Evolutionary conservation across 1,284 basidiomycete genomes (phyloP).

Genomic region (Peniophora sp.): DNA sequence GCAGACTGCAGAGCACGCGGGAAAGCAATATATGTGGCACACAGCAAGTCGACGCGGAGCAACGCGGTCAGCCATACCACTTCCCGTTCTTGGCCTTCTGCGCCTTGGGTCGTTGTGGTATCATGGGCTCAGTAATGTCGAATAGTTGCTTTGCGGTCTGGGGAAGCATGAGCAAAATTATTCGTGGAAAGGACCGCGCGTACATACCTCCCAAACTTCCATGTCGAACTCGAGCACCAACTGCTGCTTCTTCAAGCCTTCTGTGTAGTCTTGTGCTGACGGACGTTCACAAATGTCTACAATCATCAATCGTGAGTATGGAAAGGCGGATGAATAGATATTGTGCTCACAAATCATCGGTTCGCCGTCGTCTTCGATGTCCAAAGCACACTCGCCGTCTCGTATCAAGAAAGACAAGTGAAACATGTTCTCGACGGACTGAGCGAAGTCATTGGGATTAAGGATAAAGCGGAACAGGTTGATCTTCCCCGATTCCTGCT

Average conservation of each 20-base stretch:
- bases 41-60: too few relatives aligned
- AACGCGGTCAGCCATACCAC: slow-evolving; percentile 50
- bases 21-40: background rate
- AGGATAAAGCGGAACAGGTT: slow-evolving; percentile 82
- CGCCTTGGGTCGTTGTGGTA: slow-evolving; percentile 57
- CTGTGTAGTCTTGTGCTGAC: slow-evolving; percentile 51
- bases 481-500: slow-evolving; percentile 27
- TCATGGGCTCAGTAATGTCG: slow-evolving; percentile 58
- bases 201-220: slow-evolving; percentile 69
- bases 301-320: background rate
- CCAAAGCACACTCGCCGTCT: slow-evolving; percentile 72
- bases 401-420: slow-evolving; percentile 87
- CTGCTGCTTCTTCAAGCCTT: slow-evolving; percentile 67
- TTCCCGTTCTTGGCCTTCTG: slow-evolving; percentile 48
- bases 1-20: too few relatives aligned
- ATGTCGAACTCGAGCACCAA: slow-evolving; percentile 84
- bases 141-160: slow-evolving; percentile 80
- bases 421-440: slow-evolving; percentile 92
- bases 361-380: slow-evolving; percentile 57
- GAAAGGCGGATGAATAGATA: background rate
- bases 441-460: slow-evolving; percentile 83
- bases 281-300: slow-evolving; percentile 60
- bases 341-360: slow-evolving; percentile 61
- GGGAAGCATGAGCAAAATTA: background rate
- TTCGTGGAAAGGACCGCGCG: background rate